A percentile compares a stretch with the other conserved stretches of the same genome.
Evolutionary conservation across 1,139 yeast species (phyloP).

Genomic region (Pichia kudriavzevii): DNA sequence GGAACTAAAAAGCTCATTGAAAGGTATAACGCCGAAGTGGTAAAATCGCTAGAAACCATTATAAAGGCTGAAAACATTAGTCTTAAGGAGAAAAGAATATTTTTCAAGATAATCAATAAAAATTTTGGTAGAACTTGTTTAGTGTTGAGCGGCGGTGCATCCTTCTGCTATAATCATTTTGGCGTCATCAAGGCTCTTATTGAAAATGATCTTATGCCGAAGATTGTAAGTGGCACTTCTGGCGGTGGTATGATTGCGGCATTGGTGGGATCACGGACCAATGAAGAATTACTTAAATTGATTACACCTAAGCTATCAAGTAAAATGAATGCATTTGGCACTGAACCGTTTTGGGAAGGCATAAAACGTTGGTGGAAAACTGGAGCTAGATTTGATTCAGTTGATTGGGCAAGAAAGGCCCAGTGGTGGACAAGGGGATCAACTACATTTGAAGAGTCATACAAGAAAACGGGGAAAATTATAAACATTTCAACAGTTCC

Average conservation of each 20-base stretch:
- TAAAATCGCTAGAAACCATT: conserved; percentile 39
- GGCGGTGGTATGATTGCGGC: conserved; percentile 84
- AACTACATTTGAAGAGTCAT: conserved; percentile 64
- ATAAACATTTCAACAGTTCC: conserved; percentile 75
- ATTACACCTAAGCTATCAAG: conserved; percentile 57
- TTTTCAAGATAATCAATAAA: conserved; percentile 52
- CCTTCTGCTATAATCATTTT: conserved; percentile 71
- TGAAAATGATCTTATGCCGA: conserved; percentile 60
- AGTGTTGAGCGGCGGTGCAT: conserved; percentile 74
- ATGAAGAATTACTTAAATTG: conserved; percentile 52
- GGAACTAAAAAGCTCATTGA: conserved; percentile 64
- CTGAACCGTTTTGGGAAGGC: conserved; percentile 51
- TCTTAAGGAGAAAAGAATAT: conserved; percentile 37
- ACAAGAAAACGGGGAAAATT: conserved; percentile 58
- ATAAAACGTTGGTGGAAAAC: conserved; percentile 60
- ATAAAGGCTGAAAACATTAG: conserved; percentile 35
- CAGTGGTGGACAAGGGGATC: conserved; percentile 70
- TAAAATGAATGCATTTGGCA: conserved; percentile 67
- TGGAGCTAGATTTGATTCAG: conserved; percentile 72
- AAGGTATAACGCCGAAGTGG: conserved; percentile 48
- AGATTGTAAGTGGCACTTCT: conserved; percentile 68
- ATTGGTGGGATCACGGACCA: conserved; percentile 59
- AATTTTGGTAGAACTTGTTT: conserved; percentile 70
- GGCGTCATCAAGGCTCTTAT: conserved; percentile 68
- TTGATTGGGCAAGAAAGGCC: conserved; percentile 65